Conservation (phyloP, 2,329 filamentous ascomycete species). For the Bipolaris cookei region DNA sequence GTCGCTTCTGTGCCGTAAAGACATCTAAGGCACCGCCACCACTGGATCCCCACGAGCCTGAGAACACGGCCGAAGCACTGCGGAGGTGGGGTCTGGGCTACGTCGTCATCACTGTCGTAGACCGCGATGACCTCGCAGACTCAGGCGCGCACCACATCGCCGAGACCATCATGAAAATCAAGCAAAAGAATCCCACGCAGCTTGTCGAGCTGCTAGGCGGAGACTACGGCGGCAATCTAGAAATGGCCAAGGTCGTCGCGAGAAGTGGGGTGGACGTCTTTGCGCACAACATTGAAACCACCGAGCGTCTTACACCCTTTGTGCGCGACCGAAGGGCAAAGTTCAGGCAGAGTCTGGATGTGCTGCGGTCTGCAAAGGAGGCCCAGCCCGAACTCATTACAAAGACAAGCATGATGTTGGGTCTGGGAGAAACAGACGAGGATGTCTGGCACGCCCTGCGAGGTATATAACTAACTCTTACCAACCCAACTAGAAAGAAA, state of each 20-base stretch:
- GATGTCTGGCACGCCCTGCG: slow-evolving; percentile 80
- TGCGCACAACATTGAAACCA: slow-evolving; percentile 96
- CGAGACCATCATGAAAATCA: slow-evolving; percentile 93
- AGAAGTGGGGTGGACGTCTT: slow-evolving; percentile 92
- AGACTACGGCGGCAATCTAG: slow-evolving; percentile 83
- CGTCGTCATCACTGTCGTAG: slow-evolving; percentile 90
- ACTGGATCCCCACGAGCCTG: slow-evolving; percentile 92
- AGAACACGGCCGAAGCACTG: slow-evolving; percentile 93
- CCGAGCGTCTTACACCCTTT: slow-evolving; percentile 85
- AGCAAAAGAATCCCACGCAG: slow-evolving; percentile 72
- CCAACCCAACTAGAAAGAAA: neutral
- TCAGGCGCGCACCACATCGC: slow-evolving; percentile 90
- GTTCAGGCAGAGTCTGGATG: slow-evolving; percentile 82
- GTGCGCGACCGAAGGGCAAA: slow-evolving; percentile 89
- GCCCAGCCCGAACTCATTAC: slow-evolving; percentile 81
- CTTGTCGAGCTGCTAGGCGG: slow-evolving; percentile 86
- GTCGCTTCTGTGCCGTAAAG: slow-evolving; percentile 97
- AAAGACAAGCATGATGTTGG: slow-evolving; percentile 98
- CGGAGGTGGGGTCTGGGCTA: slow-evolving; percentile 94
- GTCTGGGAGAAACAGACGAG: slow-evolving; percentile 87
- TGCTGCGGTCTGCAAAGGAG: slow-evolving; percentile 82
- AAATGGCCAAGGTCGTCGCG: slow-evolving; percentile 86
- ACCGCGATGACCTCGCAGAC: slow-evolving; percentile 89
- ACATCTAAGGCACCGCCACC: slow-evolving; percentile 77
- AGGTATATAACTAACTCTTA: slow-evolving; percentile 53